A percentile compares a stretch with the other conserved stretches of the same genome.
Conservation (phyloP, 2,329 filamentous ascomycete species). For the Didymella lethalis region DNA sequence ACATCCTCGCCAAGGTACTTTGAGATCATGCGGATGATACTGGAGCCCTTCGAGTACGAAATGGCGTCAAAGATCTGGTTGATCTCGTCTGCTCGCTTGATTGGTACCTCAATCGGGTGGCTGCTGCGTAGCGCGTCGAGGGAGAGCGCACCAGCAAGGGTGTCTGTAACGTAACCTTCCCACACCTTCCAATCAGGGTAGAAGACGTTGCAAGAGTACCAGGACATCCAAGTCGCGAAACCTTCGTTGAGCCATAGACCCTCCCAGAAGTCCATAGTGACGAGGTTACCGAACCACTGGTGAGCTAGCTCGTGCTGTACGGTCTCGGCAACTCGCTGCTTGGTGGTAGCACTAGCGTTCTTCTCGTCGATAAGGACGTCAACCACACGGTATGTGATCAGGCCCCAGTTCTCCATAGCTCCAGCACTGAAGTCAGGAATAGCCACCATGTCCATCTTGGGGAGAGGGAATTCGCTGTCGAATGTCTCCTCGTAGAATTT, state of each 20-base stretch:
- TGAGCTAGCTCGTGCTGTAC: constrained; percentile 97
- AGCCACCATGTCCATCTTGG: constrained; percentile 96
- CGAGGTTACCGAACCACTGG: constrained; percentile 97
- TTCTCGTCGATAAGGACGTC: constrained; percentile 92
- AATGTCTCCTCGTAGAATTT: constrained; percentile 97
- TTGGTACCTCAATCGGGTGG: constrained; percentile 94
- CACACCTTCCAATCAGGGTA: constrained; percentile 99
- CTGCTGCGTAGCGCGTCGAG: constrained; percentile 93
- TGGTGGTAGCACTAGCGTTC: constrained; percentile 84
- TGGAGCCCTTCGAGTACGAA: constrained; percentile 96
- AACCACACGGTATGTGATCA: constrained; percentile 93
- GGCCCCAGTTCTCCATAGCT: constrained; percentile 98
- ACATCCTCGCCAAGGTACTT: constrained; percentile 91
- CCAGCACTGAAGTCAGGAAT: constrained; percentile 96
- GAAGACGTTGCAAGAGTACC: constrained; percentile 93
- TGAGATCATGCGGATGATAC: constrained; percentile 95
- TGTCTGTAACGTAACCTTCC: constrained; percentile 94
- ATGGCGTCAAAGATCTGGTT: constrained; percentile 99
- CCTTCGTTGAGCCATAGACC: constrained; percentile 96
- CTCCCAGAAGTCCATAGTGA: constrained; percentile 99
- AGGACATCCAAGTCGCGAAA: constrained; percentile 91
- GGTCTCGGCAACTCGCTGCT: constrained; percentile 92
- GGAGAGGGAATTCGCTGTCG: constrained; percentile 82
- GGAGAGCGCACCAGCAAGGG: constrained; percentile 83
- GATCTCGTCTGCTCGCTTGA: constrained; percentile 93